Evolutionary conservation across 1,139 yeast species (phyloP).

Genomic region (Entelexis sorbosivorans): DNA sequence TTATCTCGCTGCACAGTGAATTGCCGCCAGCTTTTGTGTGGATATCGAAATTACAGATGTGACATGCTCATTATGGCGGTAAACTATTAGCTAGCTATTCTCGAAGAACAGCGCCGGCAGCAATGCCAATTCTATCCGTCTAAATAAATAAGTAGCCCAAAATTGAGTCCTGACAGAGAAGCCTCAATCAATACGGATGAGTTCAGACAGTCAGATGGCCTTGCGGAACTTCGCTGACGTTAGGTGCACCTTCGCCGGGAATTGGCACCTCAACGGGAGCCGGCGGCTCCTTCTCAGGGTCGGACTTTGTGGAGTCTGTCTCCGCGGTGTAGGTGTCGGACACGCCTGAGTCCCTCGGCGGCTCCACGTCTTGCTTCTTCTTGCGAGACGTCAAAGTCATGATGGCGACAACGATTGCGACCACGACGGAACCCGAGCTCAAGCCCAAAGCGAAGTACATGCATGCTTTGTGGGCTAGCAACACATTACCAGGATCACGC

Average conservation of each 20-base stretch:
- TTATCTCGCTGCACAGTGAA: no score
- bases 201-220: not conserved
- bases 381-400: conserved; percentile 6
- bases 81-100: no score
- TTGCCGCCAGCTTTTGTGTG: no score
- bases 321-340: not conserved
- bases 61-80: no score
- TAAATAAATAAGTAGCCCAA: no score
- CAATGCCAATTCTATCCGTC: no score
- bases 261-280: not conserved
- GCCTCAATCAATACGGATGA: no score
- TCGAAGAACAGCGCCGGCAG: no score
- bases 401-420: conserved; percentile 16
- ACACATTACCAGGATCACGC: conserved; percentile 12
- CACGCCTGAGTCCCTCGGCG: not conserved
- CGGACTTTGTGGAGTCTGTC: not conserved
- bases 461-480: conserved; percentile 16
- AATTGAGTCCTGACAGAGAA: no score
- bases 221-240: not conserved
- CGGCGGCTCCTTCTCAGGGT: not conserved
- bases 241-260: not conserved
- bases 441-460: conserved; percentile 20
- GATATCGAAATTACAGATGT: no score
- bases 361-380: not conserved
- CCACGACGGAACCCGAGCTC: conserved; percentile 16